phyloP scores from a whole-genome alignment of 192 early-diverging fungal genomes.

The Mortierella claussenii region DNA sequence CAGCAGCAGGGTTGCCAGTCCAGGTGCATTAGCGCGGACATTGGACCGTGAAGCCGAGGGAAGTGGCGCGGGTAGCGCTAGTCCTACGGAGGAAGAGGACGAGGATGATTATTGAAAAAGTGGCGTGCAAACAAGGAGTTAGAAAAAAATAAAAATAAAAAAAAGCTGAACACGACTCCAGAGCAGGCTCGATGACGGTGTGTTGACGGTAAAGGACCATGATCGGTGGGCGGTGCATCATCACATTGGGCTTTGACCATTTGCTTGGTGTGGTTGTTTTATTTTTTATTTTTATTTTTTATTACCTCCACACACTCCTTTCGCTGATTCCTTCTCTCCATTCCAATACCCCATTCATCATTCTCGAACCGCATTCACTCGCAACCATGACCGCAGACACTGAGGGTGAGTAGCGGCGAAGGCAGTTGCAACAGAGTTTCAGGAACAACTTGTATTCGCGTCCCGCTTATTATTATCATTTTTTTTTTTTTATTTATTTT shows the following conservation, averaged over 20 bases:
- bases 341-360: too few relatives aligned
- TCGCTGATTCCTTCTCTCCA: neutral
- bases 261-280: neutral
- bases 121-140: constrained; percentile 8
- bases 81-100: constrained; percentile 21
- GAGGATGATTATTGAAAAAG: constrained; percentile 14
- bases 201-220: neutral
- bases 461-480: neutral
- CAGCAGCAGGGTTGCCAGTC: constrained; percentile 11
- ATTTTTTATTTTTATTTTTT: neutral
- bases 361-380: too few relatives aligned
- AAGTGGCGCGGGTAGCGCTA: constrained; percentile 30
- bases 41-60: constrained; percentile 23
- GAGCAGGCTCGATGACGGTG: neutral
- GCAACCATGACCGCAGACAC: too few relatives aligned
- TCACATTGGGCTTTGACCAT: neutral
- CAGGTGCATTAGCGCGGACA: constrained; percentile 15
- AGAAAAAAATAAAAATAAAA: constrained; percentile 3
- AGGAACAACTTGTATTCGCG: neutral
- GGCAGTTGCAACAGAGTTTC: too few relatives aligned
- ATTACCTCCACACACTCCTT: neutral
- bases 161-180: neutral
- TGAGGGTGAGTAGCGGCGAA: neutral
- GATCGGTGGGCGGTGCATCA: neutral
- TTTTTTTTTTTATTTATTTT: neutral